Base-by-base conservation (phyloP, 2,329 filamentous ascomycete genomes). In the Cladosporium sphaerospermum region DNA sequence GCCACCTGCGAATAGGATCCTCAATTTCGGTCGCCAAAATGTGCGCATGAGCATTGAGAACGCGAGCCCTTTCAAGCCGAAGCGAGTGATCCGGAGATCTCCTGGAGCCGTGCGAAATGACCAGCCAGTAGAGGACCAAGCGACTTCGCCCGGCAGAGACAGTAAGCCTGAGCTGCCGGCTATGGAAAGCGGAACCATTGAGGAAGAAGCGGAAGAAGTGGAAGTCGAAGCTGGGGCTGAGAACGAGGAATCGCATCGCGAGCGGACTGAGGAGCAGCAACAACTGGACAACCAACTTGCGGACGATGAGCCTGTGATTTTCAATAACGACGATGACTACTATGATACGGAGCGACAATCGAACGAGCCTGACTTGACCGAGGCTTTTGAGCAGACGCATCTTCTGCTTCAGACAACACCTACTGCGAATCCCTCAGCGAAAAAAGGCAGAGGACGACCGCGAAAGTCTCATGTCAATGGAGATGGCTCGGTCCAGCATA, bases 11-110 rank as follows among this genome's bases (percentile, higher is more conserved):
- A 69, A 66, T 53, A 60, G 67, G 28, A 56, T 59, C 52, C 54
- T 70, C 16, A 60, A 70, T 41, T 69, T 70, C 53, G 59, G 50
- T 16, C 56, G 56, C 19, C 61, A 63, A 19, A 56, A 58, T 28
- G 59, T 62, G 36, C 54, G 58, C 37, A 59, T 60, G 52, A 69
- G 63, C 50, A 61, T 64, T 6, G 64, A 68, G 23, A 59, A 44
- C 8, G 57, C 59, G 9, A 67, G 64, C 46, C 65, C 67, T 1
- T 67, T 68, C 57, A 64, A 65, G 56, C 64, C 65, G 18, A 62
- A 51, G 42, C 59, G 62, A 8, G 57, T 56, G 2, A 51, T 68
- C 36, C 51, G 64, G 45, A 52, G 64, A 52, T 66, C 63, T 9
- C 56, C 47, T 19, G 63, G 61, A 7, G 53, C 54, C 10, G 56